Evolutionary conservation across 352 stramenopile genomes (phyloP).

Genomic region (Pythium pyrilobum): DNA sequence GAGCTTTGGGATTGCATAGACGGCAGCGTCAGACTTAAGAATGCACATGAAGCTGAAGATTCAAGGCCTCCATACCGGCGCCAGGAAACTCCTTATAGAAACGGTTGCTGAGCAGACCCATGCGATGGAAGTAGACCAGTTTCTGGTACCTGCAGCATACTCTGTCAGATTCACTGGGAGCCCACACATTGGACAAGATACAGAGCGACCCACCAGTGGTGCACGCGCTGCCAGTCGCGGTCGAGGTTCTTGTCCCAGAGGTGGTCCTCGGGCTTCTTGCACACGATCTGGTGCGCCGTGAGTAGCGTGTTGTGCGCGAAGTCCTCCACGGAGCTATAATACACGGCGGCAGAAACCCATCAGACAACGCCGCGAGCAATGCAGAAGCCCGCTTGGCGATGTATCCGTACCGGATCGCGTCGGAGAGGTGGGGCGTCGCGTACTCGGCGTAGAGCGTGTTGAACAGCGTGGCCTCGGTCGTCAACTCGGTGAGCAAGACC

Average conservation of each 20-base stretch:
- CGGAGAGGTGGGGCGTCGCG: constrained; percentile 49
- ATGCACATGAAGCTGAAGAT: neutral
- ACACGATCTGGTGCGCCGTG: constrained; percentile 40
- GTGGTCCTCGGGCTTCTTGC: constrained; percentile 26
- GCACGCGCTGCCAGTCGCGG: constrained; percentile 54
- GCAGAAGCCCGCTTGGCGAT: neutral
- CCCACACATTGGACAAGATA: neutral
- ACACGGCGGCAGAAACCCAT: neutral
- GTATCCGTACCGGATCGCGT: constrained; percentile 46
- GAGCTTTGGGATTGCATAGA: constrained; percentile 25
- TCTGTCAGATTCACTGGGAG: too few relatives aligned
- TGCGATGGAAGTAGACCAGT: constrained; percentile 66
- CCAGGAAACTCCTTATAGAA: constrained; percentile 63
- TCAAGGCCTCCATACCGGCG: constrained; percentile 25
- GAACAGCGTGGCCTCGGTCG: constrained; percentile 61
- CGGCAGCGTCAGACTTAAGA: too few relatives aligned
- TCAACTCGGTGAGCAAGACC: constrained; percentile 69
- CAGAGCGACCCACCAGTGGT: constrained; percentile 41
- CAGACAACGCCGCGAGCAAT: neutral
- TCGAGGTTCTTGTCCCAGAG: constrained; percentile 56
- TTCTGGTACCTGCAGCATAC: constrained; percentile 63
- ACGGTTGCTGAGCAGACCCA: constrained; percentile 57
- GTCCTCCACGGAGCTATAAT: constrained; percentile 47
- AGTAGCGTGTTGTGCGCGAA: constrained; percentile 35
- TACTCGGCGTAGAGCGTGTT: constrained; percentile 76